Conservation (phyloP, 768 basidiomycete genomes). For the Tricholomella constricta region DNA sequence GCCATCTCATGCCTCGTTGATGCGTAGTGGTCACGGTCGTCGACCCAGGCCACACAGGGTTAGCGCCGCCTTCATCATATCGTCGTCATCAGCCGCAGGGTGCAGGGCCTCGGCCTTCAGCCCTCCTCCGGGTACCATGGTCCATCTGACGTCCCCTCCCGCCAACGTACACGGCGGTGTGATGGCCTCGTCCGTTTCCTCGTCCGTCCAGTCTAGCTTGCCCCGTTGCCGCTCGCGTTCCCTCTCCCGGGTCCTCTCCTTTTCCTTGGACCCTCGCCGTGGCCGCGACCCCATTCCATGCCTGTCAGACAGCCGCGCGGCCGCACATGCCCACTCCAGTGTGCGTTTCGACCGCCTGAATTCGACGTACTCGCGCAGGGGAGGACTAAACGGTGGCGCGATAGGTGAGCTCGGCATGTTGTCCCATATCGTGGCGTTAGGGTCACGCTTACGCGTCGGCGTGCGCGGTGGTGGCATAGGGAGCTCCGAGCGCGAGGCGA, state of each 20-base stretch:
- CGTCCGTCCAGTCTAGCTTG: conserved; percentile 53
- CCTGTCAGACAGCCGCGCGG: conserved; percentile 52
- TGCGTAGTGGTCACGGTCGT: too few relatives aligned
- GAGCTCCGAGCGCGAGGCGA: conserved; percentile 58
- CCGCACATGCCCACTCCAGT: conserved; percentile 77
- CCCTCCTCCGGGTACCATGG: conserved; percentile 17
- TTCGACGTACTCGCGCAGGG: conserved; percentile 47
- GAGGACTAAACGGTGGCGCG: conserved; percentile 53
- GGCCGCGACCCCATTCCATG: conserved; percentile 23
- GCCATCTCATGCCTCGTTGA: conserved; percentile 7
- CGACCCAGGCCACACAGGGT: conserved; percentile 61
- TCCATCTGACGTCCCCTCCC: conserved; percentile 43
- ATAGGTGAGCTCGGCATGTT: conserved; percentile 68
- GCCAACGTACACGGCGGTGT: conserved; percentile 60
- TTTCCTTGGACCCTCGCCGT: conserved; percentile 7
- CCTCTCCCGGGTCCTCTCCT: conserved; percentile 28
- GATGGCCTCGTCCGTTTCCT: conserved; percentile 64
- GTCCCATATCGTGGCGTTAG: conserved; percentile 47
- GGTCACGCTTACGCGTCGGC: conserved; percentile 38
- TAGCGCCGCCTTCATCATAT: conserved; percentile 71
- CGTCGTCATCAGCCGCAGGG: conserved; percentile 50
- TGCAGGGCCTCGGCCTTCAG: conserved; percentile 14
- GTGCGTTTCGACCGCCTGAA: conserved; percentile 52
- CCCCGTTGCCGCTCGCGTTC: conserved; percentile 3
- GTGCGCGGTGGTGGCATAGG: conserved; percentile 42